Conservation (phyloP, 1,284 basidiomycete genomes). For the Rhodotorula sp. region DNA sequence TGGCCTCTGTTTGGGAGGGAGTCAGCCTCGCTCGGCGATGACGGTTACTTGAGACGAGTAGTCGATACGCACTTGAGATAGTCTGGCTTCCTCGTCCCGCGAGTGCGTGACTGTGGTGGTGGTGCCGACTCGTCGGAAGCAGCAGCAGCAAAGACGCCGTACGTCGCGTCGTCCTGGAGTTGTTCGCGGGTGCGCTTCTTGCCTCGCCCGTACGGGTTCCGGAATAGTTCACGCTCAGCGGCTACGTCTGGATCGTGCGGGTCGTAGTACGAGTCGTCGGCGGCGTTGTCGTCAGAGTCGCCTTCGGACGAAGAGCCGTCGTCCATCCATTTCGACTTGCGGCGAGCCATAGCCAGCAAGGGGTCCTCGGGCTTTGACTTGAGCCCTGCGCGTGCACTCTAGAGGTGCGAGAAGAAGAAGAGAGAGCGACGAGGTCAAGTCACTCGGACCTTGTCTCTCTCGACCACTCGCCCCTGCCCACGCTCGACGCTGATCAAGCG, state of each 20-base stretch:
- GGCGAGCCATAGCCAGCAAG: slow-evolving; percentile 57
- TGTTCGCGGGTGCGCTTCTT: slow-evolving; percentile 61
- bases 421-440: background rate
- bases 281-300: slow-evolving; percentile 54
- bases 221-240: slow-evolving; percentile 74
- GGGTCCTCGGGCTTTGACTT: no score
- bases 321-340: slow-evolving; percentile 74
- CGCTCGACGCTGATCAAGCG: background rate
- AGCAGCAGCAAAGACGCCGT: slow-evolving; percentile 68
- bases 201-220: slow-evolving; percentile 66
- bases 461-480: background rate
- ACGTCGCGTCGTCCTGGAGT: slow-evolving; percentile 72
- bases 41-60: background rate
- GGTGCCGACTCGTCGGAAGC: slow-evolving; percentile 55
- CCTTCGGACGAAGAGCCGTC: slow-evolving; percentile 55
- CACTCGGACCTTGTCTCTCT: background rate
- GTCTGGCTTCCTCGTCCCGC: slow-evolving; percentile 53
- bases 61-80: slow-evolving; percentile 35
- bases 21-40: background rate
- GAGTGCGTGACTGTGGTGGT: slow-evolving; percentile 59
- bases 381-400: no score
- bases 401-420: background rate
- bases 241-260: slow-evolving; percentile 57
- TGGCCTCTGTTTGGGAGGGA: slow-evolving; percentile 17
- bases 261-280: slow-evolving; percentile 51